Evolutionary conservation across 2,329 filamentous ascomycete species (phyloP).

Genomic region (Cladosporium sp.): DNA sequence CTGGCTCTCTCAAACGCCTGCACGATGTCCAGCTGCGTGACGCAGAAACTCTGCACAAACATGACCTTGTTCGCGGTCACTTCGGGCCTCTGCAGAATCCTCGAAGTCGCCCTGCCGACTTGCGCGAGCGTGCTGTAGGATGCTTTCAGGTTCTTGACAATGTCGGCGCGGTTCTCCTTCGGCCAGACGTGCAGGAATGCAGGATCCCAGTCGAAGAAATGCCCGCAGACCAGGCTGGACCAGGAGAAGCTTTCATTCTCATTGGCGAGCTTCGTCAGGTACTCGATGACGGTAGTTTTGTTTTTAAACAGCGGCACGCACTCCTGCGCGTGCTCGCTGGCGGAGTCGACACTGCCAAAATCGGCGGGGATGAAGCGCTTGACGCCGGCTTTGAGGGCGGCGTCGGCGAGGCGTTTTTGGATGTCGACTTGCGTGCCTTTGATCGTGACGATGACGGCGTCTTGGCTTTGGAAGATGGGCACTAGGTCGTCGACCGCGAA

Average conservation of each 20-base stretch:
- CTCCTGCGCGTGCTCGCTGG: conserved; percentile 31
- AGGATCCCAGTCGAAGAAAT: conserved; percentile 61
- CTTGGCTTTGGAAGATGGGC: conserved; percentile 51
- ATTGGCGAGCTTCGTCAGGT: conserved; percentile 41
- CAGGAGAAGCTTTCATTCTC: conserved; percentile 49
- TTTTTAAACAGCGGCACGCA: conserved; percentile 49
- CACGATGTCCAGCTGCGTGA: conserved; percentile 56
- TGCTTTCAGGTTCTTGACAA: conserved; percentile 54
- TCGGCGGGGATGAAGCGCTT: conserved; percentile 61
- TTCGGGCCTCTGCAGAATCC: conserved; percentile 46
- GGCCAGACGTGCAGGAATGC: conserved; percentile 53
- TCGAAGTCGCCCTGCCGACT: conserved; percentile 50
- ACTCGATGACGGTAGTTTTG: conserved; percentile 50
- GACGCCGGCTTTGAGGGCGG: conserved; percentile 56
- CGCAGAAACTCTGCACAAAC: conserved; percentile 53
- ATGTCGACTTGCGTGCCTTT: conserved; percentile 38
- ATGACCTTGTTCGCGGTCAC: conserved; percentile 57
- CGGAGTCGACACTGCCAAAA: conserved; percentile 44
- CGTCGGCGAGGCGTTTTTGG: conserved; percentile 54
- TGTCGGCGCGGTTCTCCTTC: conserved; percentile 45
- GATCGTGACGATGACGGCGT: conserved; percentile 52
- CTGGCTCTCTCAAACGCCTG: conserved; percentile 48
- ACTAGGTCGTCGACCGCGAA: conserved; percentile 46
- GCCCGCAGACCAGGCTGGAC: conserved; percentile 56
- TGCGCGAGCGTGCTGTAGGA: conserved; percentile 49